Evolutionary conservation across 169 alveolate genomes (phyloP), one percentile per base, ranked within the genome.

Genomic region (Cryptosporidium parvum): DNA sequence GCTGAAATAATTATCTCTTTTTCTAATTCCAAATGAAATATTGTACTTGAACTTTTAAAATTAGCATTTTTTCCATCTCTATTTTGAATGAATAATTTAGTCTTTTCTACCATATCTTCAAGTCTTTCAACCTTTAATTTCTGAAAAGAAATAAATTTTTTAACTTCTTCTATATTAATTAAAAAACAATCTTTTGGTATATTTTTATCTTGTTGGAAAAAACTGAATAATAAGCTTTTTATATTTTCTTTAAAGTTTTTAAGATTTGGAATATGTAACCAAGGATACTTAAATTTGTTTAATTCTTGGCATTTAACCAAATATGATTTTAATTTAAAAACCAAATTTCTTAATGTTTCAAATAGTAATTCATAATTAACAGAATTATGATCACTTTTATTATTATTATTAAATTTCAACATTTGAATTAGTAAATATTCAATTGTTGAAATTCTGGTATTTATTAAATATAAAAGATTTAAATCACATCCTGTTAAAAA

Each of bases 401-500:
- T 9, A 44, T 44, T 10, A 9, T 1, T 4, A 12, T 2, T 44
- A 44, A 9, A 12, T 44, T 10, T 37, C 8, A 16, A 18, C 37
- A 69, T 4, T 12, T 35, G 8, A 37, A 14, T 69, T 10, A 37
- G 8, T 35, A 44, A 9, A 23, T 52, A 6, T 14, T 33, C 1
- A 16, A 73, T 12, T 73, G 86, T 73, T 52, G 29, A 52, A 52
- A 73, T 33, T 33, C 86, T 73, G 10, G 71, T 7, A 56, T 51
- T 73, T 33, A 73, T 53, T 37, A 44, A 39, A 51, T 35, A n/a
- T 23, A 73, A 53, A 16, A 53, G 33, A 23, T 35, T 61, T 12
- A 35, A 9, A 52, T 52, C 35, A 73, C 86, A 73, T 8, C 69
- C 86, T 2, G 14, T 45, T 18, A 73, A 29, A 33, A 53, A 58